A percentile compares a stretch with the other conserved stretches of the same genome.
Conservation (phyloP, 2,329 filamentous ascomycete genomes). For the Fusarium dlaminii region DNA sequence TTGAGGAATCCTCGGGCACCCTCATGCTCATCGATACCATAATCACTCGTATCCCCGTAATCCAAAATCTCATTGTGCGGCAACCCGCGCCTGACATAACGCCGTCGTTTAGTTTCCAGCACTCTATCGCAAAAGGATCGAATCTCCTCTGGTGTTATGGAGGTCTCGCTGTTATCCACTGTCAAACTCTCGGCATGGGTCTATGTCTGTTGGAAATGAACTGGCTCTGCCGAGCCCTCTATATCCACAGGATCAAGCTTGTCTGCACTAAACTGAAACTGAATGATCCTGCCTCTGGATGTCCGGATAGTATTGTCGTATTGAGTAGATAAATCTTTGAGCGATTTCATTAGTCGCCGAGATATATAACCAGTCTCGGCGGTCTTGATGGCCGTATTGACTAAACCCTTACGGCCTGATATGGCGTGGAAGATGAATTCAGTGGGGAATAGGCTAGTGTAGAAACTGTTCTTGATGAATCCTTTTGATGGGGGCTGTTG, state of each 20-base stretch:
- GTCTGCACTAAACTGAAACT: conserved; percentile 97
- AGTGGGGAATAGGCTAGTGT: conserved; percentile 85
- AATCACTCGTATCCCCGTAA: conserved; percentile 76
- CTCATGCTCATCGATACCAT: conserved; percentile 80
- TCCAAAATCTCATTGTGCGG: conserved; percentile 58
- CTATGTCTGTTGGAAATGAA: conserved; percentile 92
- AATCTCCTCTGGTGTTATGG: conserved; percentile 80
- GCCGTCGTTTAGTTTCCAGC: conserved; percentile 68
- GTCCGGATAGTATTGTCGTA: conserved; percentile 97
- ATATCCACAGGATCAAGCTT: conserved; percentile 96
- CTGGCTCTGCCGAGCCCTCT: conserved; percentile 92
- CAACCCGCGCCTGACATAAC: neutral
- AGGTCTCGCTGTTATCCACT: conserved; percentile 79
- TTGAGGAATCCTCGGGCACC: conserved; percentile 84
- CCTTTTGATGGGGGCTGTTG: conserved; percentile 94
- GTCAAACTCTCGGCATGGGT: conserved; percentile 81
- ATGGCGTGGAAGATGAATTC: conserved; percentile 99
- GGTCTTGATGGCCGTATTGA: conserved; percentile 99
- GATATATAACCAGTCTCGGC: conserved; percentile 99
- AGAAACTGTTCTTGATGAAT: conserved; percentile 98
- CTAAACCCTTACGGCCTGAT: conserved; percentile 96
- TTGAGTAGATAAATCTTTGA: conserved; percentile 92
- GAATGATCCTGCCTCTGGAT: conserved; percentile 86
- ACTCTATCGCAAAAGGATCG: conserved; percentile 72
- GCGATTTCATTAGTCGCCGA: conserved; percentile 94